Evolutionary conservation across 345 rosid species (phyloP), one percentile per base, ranked within the genome.

Genomic region (Arabidopsis arenosa): DNA sequence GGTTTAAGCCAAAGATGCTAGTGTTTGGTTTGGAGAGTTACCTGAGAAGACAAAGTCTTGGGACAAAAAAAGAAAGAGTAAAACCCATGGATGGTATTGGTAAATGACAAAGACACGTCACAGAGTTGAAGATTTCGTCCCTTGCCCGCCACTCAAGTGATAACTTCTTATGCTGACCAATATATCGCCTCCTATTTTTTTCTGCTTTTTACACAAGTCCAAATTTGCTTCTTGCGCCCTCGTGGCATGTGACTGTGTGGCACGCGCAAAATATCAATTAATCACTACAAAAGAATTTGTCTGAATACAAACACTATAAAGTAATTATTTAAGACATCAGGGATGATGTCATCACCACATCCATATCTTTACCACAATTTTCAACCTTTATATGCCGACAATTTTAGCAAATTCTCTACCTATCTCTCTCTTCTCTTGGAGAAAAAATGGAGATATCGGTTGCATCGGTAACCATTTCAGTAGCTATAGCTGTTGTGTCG

Each of bases 1-100:
- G 75, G 75, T 30, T 53, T 4, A 59, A 51, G 28, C 74, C 85
- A 2, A 80, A 73, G 79, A 80, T 26, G 74, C 81, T 83, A 23
- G 2, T 23, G 26, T 23, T 23, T 23, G 26, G 26, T 23, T 23
- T 23, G 8, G 85, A 79, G 36, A 68, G 63, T 35, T 33, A 63
- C 52, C 65, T 83, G 23, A 73, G 79, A 35, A 66, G 63, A 44
- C 81, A 80, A 11, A 83, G 83, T 21, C 51, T 82, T 64, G 26
- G 26, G 26, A 23, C 26, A 23, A 23, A 23, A 23, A 23, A 23
- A 23, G 26, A 23, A 23, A 23, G 26, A 23, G 26, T 23, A 23
- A 23, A 23, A 23, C 26, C 26, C 26, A 23, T 23, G 26, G 2
- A 23, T 23, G 26, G 26, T 23, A 23, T 23, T 23, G 26, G 26